These are phyloP conservation scores for Fusarium transvaalense DNA, from an alignment of 2,329 filamentous ascomycete species.

Conservation along the genomic window DNA sequence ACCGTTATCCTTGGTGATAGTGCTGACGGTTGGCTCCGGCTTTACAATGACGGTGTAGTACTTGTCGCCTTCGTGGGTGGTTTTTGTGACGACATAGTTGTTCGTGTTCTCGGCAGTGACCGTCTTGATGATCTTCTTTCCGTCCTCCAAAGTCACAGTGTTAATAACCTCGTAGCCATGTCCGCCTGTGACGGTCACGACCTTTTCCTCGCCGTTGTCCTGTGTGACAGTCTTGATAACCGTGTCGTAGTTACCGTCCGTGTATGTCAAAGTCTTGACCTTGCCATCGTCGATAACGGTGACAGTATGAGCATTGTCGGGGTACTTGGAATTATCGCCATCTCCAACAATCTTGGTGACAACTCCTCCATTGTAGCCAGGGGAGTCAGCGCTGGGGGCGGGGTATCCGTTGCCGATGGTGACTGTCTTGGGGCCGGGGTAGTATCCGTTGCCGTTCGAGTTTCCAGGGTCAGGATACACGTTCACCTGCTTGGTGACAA, in stretches of 20 bases:
- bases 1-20: slow-evolving; percentile 40
- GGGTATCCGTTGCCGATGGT: slow-evolving; percentile 28
- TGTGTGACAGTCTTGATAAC: slow-evolving; percentile 34
- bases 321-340: slow-evolving; percentile 6
- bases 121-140: slow-evolving; percentile 32
- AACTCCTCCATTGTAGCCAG: slow-evolving; percentile 19
- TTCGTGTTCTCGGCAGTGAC: slow-evolving; percentile 33
- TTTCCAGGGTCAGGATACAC: slow-evolving; percentile 28
- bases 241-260: slow-evolving; percentile 12
- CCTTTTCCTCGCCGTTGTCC: slow-evolving; percentile 31
- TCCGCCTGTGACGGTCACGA: slow-evolving; percentile 18
- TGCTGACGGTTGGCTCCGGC: slow-evolving; percentile 32
- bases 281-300: slow-evolving; percentile 37
- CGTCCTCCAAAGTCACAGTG: slow-evolving; percentile 33
- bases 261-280: slow-evolving; percentile 38
- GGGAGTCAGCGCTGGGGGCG: slow-evolving; percentile 24
- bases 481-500: slow-evolving; percentile 41
- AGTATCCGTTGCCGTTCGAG: slow-evolving; percentile 15
- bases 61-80: slow-evolving; percentile 41
- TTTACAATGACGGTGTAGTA: slow-evolving; percentile 42
- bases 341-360: slow-evolving; percentile 22
- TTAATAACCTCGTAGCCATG: slow-evolving; percentile 17
- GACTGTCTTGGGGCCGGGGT: slow-evolving; percentile 29
- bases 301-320: slow-evolving; percentile 20
- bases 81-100: slow-evolving; percentile 40